Conservation (phyloP, 345 rosid genomes). For the Clarkia xantiana region DNA sequence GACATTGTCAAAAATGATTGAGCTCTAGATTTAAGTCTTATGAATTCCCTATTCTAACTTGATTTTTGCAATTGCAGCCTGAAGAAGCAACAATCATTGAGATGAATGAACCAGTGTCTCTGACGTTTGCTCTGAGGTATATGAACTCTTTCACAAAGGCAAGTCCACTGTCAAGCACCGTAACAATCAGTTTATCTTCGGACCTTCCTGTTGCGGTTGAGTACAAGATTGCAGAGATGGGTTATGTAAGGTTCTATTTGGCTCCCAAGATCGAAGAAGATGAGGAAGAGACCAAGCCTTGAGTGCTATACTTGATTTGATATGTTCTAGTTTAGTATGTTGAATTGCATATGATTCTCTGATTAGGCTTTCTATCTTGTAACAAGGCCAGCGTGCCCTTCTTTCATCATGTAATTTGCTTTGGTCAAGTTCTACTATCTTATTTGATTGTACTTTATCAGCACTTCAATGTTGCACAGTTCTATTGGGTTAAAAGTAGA, state of each 20-base stretch:
- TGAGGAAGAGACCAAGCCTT: slow-evolving; percentile 65
- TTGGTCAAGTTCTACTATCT: too few species aligned
- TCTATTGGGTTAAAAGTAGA: too few species aligned
- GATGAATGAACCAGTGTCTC: slow-evolving; percentile 85
- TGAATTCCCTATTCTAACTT: slow-evolving; percentile 3
- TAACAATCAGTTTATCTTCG: slow-evolving; percentile 81
- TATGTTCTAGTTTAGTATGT: too few species aligned
- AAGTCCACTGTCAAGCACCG: slow-evolving; percentile 62
- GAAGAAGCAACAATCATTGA: slow-evolving; percentile 79
- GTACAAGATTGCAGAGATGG: slow-evolving; percentile 98
- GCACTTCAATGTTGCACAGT: too few species aligned
- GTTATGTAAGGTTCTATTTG: slow-evolving; percentile 76
- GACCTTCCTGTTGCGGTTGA: slow-evolving; percentile 92
- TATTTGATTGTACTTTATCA: too few species aligned
- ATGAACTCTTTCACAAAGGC: slow-evolving; percentile 96
- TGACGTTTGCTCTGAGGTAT: slow-evolving; percentile 87
- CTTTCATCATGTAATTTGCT: too few species aligned
- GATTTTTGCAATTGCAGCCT: slow-evolving; percentile 39
- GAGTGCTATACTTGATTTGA: neutral
- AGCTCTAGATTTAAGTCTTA: too few species aligned
- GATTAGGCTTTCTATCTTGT: too few species aligned
- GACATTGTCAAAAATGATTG: too few species aligned
- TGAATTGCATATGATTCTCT: too few species aligned
- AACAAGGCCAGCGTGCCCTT: too few species aligned
- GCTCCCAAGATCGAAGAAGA: slow-evolving; percentile 98